Evolutionary conservation across 2,329 filamentous ascomycete species (phyloP), one percentile per base, ranked within the genome.

Genomic region (Exutisphaerella laricina): DNA sequence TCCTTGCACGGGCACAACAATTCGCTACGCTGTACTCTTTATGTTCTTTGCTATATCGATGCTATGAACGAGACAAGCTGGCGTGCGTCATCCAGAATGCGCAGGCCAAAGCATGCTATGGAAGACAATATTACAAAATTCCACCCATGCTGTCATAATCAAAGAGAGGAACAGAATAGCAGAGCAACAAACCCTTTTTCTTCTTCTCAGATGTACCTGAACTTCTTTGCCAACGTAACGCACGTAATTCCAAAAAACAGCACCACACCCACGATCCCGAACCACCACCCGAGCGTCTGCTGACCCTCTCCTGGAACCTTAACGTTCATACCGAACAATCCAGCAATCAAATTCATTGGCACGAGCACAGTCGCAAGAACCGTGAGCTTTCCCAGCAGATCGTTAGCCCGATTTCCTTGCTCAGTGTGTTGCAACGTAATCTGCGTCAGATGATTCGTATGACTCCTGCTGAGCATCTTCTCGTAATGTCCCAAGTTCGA

Each of bases 361-460:
- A 98, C 89, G n/a, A 98, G 78, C 54, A 98, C 86, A 3, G 90
- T 95, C 1, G 88, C 92, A 51, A 97, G 74, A 46, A 97, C 79
- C 0, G 92, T 98, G 57, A 98, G 92, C 71, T 96, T 95, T 70
- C 88, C 89, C 9, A 98, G 78, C 5, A 90, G 84, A 53, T 84
- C 79, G 69, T 97, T 97, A 41, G 88, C 88, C 54, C 82, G 77
- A 46, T 89, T 95, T 18, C 89, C 89, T 64, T 94, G 82, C 1
- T 84, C 80, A 58, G 95, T 86, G 66, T 86, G 90, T 65, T 94
- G 88, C 57, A 97, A 89, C 28, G 85, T 90, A 49, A 97, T 79
- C 62, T 96, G 92, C 1, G 92, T 90, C 26, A 98, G 77, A 62
- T 98, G 97, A 66, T 97, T 98, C 71, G 85, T 87, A 70, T 98